Evolutionary conservation across 352 stramenopile species (phyloP).

Genomic region (Globisporangium uncinulatum): DNA sequence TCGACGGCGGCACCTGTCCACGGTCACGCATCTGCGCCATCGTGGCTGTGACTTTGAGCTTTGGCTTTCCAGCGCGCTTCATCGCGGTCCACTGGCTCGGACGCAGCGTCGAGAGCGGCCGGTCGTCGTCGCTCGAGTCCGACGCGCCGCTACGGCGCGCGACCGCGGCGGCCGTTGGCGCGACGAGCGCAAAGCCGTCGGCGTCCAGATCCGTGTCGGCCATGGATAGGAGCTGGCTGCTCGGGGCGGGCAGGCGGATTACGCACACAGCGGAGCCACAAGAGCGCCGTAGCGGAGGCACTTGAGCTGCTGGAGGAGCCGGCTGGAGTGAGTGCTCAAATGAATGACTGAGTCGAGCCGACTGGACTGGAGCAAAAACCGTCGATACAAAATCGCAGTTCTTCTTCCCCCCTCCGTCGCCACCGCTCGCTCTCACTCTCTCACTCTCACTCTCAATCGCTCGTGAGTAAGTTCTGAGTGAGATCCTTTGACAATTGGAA

Average conservation of each 20-base stretch:
- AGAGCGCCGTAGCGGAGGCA: too few species aligned
- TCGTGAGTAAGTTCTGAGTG: too few species aligned
- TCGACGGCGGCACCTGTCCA: too few species aligned
- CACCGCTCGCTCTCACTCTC: background rate
- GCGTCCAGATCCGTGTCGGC: conserved; percentile 12
- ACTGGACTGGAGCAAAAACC: background rate
- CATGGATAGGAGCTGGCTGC: conserved; percentile 1
- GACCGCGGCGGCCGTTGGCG: background rate
- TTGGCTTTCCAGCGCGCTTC: background rate
- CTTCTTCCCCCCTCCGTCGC: background rate
- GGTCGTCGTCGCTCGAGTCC: conserved; percentile 11
- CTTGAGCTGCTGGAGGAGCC: background rate
- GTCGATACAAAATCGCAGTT: background rate
- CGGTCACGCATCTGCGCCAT: background rate
- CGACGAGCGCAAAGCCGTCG: conserved; percentile 10
- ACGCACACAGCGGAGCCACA: too few species aligned
- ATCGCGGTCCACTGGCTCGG: conserved; percentile 1
- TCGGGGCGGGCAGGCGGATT: background rate
- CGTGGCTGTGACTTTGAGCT: conserved; percentile 1
- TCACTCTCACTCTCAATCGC: background rate
- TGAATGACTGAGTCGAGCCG: background rate
- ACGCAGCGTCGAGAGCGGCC: conserved; percentile 5
- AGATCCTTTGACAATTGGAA: too few species aligned
- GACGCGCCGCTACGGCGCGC: background rate
- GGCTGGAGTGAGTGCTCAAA: too few species aligned